Evolutionary conservation across 2,329 filamentous ascomycete species (phyloP), one percentile per base, ranked within the genome.

Genomic region (Purpureocillium lavendulum): DNA sequence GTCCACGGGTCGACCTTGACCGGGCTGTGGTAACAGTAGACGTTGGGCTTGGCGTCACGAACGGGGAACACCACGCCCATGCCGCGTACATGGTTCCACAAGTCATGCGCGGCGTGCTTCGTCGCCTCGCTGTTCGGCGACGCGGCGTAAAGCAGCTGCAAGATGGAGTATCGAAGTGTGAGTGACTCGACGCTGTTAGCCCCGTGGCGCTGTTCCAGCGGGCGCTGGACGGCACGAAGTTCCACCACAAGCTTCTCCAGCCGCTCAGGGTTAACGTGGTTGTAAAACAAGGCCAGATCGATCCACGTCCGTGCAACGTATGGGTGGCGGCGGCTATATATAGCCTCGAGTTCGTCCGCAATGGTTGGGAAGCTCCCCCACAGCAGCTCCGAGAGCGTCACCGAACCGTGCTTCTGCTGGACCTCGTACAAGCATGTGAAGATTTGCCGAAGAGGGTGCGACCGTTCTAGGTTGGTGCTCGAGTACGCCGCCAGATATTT

Each of bases 401-500:
- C 49, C 7, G 65, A 54, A 3, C 65, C 65, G 41, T 68, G 65
- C 32, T 66, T 67, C 41, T 68, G 65, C 40, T 67, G 64, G 6
- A 68, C 60, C 30, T 68, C 64, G 45, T 68, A 68, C 17, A 68
- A 41, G 31, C 62, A 62, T 12, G 54, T 57, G 40, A 68, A 67
- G 3, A 67, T 66, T 39, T 61, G 61, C 7, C 65, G 61, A 14
- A 68, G 52, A 2, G 65, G 65, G 42, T 68, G 64, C 4, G 61
- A 54, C 28, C 64, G 58, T 39, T 68, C 65, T 21, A 65, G 55
- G 45, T 67, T 65, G 2, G 64, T 68, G 6, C 62, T 55, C 33
- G 65, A 62, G 41, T 64, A 68, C 11, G 64, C 64, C 3, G 64
- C 62, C 26, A 69, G 47, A 42, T 67, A 69, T 40, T 68, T 67